A percentile compares a stretch with the other conserved stretches of the same genome.
Evolutionary conservation across 2,329 filamentous ascomycete genomes (phyloP).

Genomic region (Trichoderma gracile): DNA sequence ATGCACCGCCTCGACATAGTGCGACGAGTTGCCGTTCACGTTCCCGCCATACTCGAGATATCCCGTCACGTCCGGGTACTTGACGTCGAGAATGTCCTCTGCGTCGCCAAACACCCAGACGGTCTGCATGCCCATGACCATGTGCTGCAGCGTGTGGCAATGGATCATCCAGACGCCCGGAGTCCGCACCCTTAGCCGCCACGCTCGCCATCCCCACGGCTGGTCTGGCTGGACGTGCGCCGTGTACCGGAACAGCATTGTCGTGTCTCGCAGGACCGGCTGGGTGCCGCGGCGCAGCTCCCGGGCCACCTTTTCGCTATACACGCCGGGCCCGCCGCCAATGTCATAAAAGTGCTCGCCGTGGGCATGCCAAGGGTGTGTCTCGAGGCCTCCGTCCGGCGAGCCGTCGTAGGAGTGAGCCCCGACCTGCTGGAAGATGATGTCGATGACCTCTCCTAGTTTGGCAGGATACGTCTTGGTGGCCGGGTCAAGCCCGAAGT

Average conservation of each 20-base stretch:
- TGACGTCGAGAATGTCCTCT: slow-evolving; percentile 29
- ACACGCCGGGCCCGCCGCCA: slow-evolving; percentile 27
- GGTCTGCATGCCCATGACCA: slow-evolving; percentile 50
- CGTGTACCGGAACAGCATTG: slow-evolving; percentile 57
- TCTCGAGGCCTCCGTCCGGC: slow-evolving; percentile 28
- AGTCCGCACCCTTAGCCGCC: slow-evolving; percentile 50
- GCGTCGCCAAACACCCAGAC: slow-evolving; percentile 35
- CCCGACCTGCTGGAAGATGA: slow-evolving; percentile 49
- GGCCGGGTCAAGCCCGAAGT: slow-evolving; percentile 55
- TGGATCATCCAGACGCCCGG: slow-evolving; percentile 62
- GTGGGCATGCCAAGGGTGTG: slow-evolving; percentile 29
- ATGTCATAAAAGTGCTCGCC: slow-evolving; percentile 27
- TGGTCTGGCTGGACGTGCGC: slow-evolving; percentile 42
- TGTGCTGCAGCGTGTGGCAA: slow-evolving; percentile 60
- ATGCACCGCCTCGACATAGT: slow-evolving; percentile 24
- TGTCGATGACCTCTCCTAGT: slow-evolving; percentile 58
- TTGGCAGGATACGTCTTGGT: slow-evolving; percentile 53
- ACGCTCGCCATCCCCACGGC: slow-evolving; percentile 60
- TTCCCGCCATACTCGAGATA: slow-evolving; percentile 49
- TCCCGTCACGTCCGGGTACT: slow-evolving; percentile 39
- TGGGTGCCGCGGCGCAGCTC: slow-evolving; percentile 17
- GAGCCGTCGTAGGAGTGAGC: slow-evolving; percentile 37
- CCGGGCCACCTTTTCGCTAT: slow-evolving; percentile 17
- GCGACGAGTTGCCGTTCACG: slow-evolving; percentile 45
- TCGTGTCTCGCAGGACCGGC: slow-evolving; percentile 49